Evolutionary conservation across 495 filamentous ascomycete species (phyloP).

Genomic region (Penicillium manginii): DNA sequence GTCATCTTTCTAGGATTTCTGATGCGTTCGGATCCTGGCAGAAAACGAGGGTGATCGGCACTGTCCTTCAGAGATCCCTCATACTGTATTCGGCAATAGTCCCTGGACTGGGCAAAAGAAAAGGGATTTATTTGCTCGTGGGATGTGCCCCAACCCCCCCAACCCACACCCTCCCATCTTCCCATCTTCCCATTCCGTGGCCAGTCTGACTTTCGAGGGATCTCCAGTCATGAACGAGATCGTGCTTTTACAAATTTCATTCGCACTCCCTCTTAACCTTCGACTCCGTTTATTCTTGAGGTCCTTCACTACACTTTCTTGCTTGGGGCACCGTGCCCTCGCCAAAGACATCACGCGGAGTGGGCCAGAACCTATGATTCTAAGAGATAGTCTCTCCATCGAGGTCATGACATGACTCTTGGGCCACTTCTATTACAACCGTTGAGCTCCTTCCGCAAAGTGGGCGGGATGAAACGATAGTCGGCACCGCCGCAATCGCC

Average conservation of each 20-base stretch:
- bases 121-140: slow-evolving; percentile 4
- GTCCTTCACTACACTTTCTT: background rate
- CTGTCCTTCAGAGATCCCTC: slow-evolving; percentile 21
- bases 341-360: slow-evolving; percentile 24
- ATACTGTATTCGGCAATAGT: slow-evolving; percentile 20
- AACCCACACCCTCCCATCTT: background rate
- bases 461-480: slow-evolving; percentile 26
- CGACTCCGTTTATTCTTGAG: background rate
- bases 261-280: slow-evolving; percentile 16
- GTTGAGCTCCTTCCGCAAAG: slow-evolving; percentile 18
- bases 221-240: slow-evolving; percentile 23
- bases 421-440: slow-evolving; percentile 26
- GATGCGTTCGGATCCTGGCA: slow-evolving; percentile 23
- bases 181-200: background rate
- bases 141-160: slow-evolving; percentile 12
- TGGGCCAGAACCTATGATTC: slow-evolving; percentile 10
- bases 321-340: slow-evolving; percentile 1
- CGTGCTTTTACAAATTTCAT: slow-evolving; percentile 19
- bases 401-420: slow-evolving; percentile 18
- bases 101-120: slow-evolving; percentile 10
- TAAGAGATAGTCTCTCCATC: background rate
- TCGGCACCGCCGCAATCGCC: slow-evolving; percentile 28
- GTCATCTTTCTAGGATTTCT: slow-evolving; percentile 25
- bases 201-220: background rate
- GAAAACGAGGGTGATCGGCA: slow-evolving; percentile 26